Base-by-base conservation (phyloP, 495 filamentous ascomycete genomes). In the Rhypophila decipiens region DNA sequence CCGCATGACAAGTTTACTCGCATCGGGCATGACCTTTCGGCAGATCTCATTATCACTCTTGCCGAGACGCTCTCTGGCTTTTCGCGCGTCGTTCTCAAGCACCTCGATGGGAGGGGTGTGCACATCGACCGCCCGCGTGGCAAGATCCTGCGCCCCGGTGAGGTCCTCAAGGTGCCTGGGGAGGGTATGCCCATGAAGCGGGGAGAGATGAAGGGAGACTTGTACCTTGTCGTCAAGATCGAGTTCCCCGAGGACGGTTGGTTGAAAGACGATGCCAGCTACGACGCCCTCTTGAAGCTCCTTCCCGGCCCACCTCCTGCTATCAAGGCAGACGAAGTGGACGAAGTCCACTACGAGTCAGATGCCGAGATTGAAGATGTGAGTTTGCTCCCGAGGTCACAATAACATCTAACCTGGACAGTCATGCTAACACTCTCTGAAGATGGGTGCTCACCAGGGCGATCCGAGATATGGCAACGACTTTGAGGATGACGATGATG, bases 181-280 rank as follows among this genome's bases (percentile, higher is more conserved):
- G 93, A 98, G 64, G 93, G 93, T 37, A 98, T 98, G 93, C 91
- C 94, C 5, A 58, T 78, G 49, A 96, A 96, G 75, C 82, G 83
- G 50, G 84, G 80, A 46, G 93, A 98, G 24, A 55, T 64, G 4
- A 87, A 82, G 57, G 93, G 93, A 13, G 90, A 97, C 57, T 73
- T 98, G 7, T 98, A 89, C 64, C 75, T 98, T 23, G 60, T 84
- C 17, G 83, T 96, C 45, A 83, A 95, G 57, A 73, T 98, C 51
- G 80, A 88, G 37, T 97, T 97, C 72, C 93, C 93, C 20, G 81
- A 88, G 44, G 76, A 87, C 57, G 84, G 81, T 18, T 97, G 89
- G 89, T 74, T 86, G 37, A 76, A 84, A 43, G 77, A 84, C 42
- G 77, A 85, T 2, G 76, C 72, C 12, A 73, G 79, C 5, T 71